Percentiles rank a stretch among this genome's conserved stretches.
Evolutionary conservation across 2,329 filamentous ascomycete genomes (phyloP).

Genomic region (Ceratocystis alfenasii): DNA sequence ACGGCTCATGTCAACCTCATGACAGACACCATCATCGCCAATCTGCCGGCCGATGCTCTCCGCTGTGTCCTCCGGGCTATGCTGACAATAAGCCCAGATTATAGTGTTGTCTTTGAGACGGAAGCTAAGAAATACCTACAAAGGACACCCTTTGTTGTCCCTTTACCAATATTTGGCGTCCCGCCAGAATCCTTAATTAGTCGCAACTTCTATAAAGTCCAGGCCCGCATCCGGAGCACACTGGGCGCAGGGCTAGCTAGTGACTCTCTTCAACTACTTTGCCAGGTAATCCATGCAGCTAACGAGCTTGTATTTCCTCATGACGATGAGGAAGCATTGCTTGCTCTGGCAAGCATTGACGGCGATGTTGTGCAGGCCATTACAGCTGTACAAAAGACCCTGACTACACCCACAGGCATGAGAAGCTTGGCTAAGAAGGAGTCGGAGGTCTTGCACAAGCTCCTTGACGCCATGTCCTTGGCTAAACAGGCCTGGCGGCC

Average conservation of each 20-base stretch:
- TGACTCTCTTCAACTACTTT: constrained; percentile 23
- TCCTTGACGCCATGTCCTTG: constrained; percentile 7
- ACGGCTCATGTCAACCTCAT: constrained; percentile 37
- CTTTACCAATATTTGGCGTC: constrained; percentile 10
- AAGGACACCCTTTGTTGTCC: constrained; percentile 21
- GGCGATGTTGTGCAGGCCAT: constrained; percentile 31
- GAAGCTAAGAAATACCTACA: constrained; percentile 27
- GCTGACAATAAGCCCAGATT: constrained; percentile 25
- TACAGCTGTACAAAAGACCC: constrained; percentile 30
- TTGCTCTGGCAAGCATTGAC: constrained; percentile 23
- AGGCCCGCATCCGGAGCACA: constrained; percentile 26
- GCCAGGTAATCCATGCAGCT: constrained; percentile 20
- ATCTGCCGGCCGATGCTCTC: constrained; percentile 32
- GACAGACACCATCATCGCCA: constrained; percentile 36
- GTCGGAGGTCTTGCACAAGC: not conserved
- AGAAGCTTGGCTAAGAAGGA: constrained; percentile 23
- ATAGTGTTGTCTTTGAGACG: constrained; percentile 29
- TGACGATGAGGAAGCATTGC: not conserved
- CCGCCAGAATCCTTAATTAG: constrained; percentile 15
- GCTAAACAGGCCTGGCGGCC: constrained; percentile 2
- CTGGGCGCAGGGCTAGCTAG: constrained; percentile 25
- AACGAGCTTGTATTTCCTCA: constrained; percentile 7
- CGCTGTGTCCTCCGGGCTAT: constrained; percentile 30
- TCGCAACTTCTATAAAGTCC: constrained; percentile 19
- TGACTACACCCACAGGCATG: constrained; percentile 24